A percentile compares a stretch with the other conserved stretches of the same genome.
These are phyloP conservation scores for Marchantia paleacea DNA, from an alignment of 225 moss, liverwort and hornwort genomes.

Conservation along the genomic window DNA sequence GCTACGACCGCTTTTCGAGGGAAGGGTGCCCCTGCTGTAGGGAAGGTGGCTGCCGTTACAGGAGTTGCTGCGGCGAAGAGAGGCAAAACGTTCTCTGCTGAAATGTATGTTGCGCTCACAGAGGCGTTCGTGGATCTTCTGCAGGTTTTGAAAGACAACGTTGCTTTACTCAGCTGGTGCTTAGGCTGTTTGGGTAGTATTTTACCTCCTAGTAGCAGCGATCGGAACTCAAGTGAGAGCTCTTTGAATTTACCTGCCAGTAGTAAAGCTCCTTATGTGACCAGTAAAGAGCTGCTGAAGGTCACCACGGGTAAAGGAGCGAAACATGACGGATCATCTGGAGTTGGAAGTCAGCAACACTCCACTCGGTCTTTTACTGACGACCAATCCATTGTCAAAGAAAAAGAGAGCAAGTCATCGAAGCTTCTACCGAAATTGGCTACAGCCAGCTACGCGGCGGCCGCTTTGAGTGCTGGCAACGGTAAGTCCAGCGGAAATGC, in stretches of 20 bases:
- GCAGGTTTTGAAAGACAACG: conserved; percentile 19
- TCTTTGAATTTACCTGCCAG: conserved; percentile 2
- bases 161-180: conserved; percentile 18
- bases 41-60: conserved; percentile 2
- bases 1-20: conserved; percentile 17
- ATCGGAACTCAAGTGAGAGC: conserved; percentile 15
- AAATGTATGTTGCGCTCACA: conserved; percentile 19
- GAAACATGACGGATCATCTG: conserved; percentile 1
- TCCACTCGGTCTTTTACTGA: not conserved
- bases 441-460: conserved; percentile 18
- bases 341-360: not conserved
- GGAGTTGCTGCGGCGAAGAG: conserved; percentile 12
- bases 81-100: conserved; percentile 17
- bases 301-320: not conserved
- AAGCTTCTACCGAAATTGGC: conserved; percentile 4
- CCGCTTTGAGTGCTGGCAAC: conserved; percentile 17
- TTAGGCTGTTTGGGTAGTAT: conserved; percentile 17
- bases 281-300: conserved; percentile 12
- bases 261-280: not conserved
- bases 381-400: not conserved
- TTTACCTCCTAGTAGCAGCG: conserved; percentile 18
- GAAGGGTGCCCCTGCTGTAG: not conserved
- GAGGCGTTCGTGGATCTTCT: conserved; percentile 18
- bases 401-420: not conserved
- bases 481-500: not conserved